Percentiles rank a stretch among this genome's conserved stretches.
These are phyloP conservation scores for Moesziomyces parantarcticus DNA, from an alignment of 1,284 basidiomycete genomes.

Conservation along the genomic window DNA sequence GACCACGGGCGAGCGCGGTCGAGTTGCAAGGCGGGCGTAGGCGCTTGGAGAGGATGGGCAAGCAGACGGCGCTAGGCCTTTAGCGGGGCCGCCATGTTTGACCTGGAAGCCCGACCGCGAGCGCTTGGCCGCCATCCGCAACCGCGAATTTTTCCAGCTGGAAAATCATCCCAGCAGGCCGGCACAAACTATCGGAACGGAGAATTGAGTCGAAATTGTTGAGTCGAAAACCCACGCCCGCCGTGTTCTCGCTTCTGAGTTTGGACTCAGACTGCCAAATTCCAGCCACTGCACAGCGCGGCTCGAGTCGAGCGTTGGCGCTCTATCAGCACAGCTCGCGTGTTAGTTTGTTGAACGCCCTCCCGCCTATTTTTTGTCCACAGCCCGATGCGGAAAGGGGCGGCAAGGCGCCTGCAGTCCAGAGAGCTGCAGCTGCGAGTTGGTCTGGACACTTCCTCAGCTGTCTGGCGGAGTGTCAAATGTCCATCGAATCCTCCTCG, in stretches of 20 bases:
- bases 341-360: background rate
- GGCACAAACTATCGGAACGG: background rate
- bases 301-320: background rate
- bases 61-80: background rate
- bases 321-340: background rate
- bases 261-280: conserved; percentile 10
- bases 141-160: background rate
- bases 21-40: background rate
- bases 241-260: conserved; percentile 19
- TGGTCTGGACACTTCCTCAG: background rate
- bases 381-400: background rate
- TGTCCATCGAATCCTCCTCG: background rate
- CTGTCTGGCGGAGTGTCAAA: background rate
- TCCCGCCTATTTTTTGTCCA: background rate
- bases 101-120: conserved; percentile 15
- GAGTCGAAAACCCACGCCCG: background rate
- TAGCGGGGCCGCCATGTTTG: conserved; percentile 13
- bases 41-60: background rate
- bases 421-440: background rate
- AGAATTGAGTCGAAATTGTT: background rate
- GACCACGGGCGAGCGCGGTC: background rate
- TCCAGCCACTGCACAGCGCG: background rate
- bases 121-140: background rate
- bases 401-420: background rate
- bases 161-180: background rate